A percentile compares a stretch with the other conserved stretches of the same genome.
Evolutionary conservation across 164 flowering plant species (phyloP).

Genomic region (Houttuynia cordata): DNA sequence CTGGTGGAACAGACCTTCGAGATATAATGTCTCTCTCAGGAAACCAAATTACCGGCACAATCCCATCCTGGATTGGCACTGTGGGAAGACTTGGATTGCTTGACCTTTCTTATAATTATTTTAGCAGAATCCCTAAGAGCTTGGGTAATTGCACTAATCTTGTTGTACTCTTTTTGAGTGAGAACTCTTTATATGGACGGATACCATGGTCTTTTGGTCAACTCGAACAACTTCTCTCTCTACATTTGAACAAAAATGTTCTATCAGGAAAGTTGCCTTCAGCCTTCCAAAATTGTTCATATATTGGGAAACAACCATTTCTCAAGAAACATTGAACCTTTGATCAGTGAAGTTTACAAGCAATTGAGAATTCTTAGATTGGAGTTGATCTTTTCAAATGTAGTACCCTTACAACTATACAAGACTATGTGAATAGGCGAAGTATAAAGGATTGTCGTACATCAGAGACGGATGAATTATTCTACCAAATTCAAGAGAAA

Average conservation of each 20-base stretch:
- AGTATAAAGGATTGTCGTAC: no score
- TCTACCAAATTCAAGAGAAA: no score
- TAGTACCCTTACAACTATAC: no score
- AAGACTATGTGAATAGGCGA: no score
- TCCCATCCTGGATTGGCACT: slow-evolving; percentile 10
- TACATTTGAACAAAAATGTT: slow-evolving; percentile 12
- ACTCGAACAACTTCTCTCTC: background rate
- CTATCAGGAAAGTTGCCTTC: slow-evolving; percentile 18
- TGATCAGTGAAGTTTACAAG: slow-evolving; percentile 12
- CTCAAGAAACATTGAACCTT: slow-evolving; percentile 17
- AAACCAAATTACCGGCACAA: slow-evolving; percentile 18
- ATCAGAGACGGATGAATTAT: no score
- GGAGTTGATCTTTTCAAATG: no score
- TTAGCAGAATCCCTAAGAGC: slow-evolving; percentile 11
- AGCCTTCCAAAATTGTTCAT: slow-evolving; percentile 8
- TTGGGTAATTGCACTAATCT: slow-evolving; percentile 7
- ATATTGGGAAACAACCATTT: slow-evolving; percentile 19
- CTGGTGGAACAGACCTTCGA: no score
- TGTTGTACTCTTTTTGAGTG: slow-evolving; percentile 6
- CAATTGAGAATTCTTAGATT: slow-evolving; percentile 9
- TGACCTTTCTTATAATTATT: slow-evolving; percentile 9
- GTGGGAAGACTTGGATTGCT: background rate
- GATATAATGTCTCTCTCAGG: background rate
- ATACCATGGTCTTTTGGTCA: slow-evolving; percentile 18
- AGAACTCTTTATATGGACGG: slow-evolving; percentile 19